These are phyloP conservation scores for Taphrina flavorubra DNA, from an alignment of 1,139 yeast species.

Conservation along the genomic window DNA sequence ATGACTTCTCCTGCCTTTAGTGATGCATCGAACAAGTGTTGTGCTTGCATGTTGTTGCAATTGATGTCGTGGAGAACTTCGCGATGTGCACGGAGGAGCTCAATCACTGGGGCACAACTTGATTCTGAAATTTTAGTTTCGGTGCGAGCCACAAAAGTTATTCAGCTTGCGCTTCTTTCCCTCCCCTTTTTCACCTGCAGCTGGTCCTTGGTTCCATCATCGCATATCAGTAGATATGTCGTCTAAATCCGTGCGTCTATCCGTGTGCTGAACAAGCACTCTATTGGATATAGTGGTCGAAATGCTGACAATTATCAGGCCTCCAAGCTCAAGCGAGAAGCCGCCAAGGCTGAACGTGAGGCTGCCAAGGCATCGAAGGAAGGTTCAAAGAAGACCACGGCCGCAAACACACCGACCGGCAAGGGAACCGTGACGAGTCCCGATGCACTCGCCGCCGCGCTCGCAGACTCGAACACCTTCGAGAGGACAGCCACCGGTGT, in stretches of 20 bases:
- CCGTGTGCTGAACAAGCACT: not conserved
- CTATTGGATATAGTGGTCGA: too few relatives aligned
- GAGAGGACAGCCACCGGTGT: conserved; percentile 99
- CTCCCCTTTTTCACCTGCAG: not conserved
- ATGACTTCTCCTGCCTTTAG: too few relatives aligned
- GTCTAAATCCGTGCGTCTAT: conserved; percentile 24
- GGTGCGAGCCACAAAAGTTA: conserved; percentile 20
- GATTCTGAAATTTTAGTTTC: conserved; percentile 15
- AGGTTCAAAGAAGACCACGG: conserved; percentile 30
- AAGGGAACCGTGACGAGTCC: conserved; percentile 32
- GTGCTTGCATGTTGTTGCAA: not conserved
- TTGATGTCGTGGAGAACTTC: not conserved
- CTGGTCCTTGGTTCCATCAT: not conserved
- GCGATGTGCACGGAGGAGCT: not conserved
- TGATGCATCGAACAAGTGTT: not conserved
- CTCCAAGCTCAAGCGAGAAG: conserved; percentile 43
- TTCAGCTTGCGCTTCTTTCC: conserved; percentile 11
- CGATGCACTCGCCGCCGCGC: conserved; percentile 38
- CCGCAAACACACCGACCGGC: conserved; percentile 40
- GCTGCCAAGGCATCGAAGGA: conserved; percentile 34
- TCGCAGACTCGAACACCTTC: conserved; percentile 39
- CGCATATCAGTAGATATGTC: conserved; percentile 20
- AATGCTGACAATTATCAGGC: conserved; percentile 27
- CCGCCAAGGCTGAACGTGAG: conserved; percentile 31
- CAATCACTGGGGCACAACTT: conserved; percentile 5